phyloP scores from a whole-genome alignment of 2,329 filamentous ascomycete species.

The Claviceps sp. region DNA sequence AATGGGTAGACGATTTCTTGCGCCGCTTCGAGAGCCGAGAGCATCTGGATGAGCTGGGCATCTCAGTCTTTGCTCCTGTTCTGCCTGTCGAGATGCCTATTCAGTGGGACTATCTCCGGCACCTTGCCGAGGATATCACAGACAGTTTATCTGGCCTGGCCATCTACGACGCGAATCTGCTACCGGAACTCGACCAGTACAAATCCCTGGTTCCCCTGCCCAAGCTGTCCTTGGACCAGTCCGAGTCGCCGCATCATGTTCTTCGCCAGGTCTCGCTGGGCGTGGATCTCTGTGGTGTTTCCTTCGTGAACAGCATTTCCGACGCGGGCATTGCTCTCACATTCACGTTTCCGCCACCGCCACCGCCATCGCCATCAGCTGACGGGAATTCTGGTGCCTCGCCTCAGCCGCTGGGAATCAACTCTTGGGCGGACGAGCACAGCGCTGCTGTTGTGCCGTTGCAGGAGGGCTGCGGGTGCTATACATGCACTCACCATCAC shows the following conservation, averaged over 20 bases:
- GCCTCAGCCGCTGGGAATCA: conserved; percentile 48
- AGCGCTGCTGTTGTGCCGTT: conserved; percentile 51
- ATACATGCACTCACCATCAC: conserved; percentile 73
- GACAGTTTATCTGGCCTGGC: conserved; percentile 54
- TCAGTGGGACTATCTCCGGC: conserved; percentile 69
- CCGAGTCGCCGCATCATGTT: conserved; percentile 60
- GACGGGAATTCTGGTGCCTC: neutral
- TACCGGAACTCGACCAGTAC: conserved; percentile 50
- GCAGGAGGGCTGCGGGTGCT: conserved; percentile 55
- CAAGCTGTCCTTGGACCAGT: conserved; percentile 59
- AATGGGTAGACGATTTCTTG: conserved; percentile 63
- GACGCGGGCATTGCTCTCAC: conserved; percentile 76
- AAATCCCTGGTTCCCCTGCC: conserved; percentile 47
- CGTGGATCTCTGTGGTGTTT: conserved; percentile 65
- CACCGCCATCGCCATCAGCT: conserved; percentile 9
- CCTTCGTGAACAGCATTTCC: conserved; percentile 60
- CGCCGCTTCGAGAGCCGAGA: conserved; percentile 16
- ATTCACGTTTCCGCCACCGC: conserved; percentile 56
- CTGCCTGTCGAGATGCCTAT: conserved; percentile 61
- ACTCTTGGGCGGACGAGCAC: conserved; percentile 61
- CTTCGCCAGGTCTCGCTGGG: conserved; percentile 65
- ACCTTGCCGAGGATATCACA: conserved; percentile 50
- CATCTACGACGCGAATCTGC: conserved; percentile 59
- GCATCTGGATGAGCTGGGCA: conserved; percentile 14
- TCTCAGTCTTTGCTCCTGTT: conserved; percentile 49